Evolutionary conservation across 805 yeast genomes (phyloP), one percentile per base, ranked within the genome.

Genomic region (Yamadazyma sp.): DNA sequence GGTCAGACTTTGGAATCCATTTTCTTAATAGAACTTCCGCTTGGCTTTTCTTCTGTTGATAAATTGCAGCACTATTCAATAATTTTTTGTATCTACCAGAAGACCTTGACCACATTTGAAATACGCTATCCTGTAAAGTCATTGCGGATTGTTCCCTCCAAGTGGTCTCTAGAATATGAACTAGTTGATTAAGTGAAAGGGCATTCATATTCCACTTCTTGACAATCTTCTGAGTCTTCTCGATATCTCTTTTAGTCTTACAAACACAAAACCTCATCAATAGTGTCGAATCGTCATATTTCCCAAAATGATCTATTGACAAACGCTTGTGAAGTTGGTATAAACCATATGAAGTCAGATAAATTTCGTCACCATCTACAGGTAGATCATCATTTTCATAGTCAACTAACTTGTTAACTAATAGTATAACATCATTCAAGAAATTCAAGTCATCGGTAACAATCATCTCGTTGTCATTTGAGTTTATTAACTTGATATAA

Each of bases 211-310:
- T 52, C 68, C 67, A 62, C n/a, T 35, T 38, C 4, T 47, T 33
- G 3, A 55, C 24, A 1, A 33, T 27, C 1, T 25, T 27, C 9
- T 21, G 19, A 6, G 42, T 39, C 2, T 40, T 25, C 7, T 28
- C 8, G 14, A 9, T 3, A 4, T 36, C 30, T 10, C 34, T 24
- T 12, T 33, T 36, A 20, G 36, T 47, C 28, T 55, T 57, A 15
- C 31, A 24, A 2, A 50, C 36, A 7, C 65, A 51, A 6, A 49
- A 40, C 29, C 60, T 43, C 70, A 65, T 65, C 28, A 63, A 39
- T 7, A 62, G 33, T 0, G 68, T 55, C 21, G 49, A 36, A 3
- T n/a, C 23, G 3, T 8, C 23, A 18, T 10, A 10, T 3, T 14
- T 10, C 2, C 31, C 28, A 7, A 27, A 20, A 18, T 25, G 25